Evolutionary conservation across 2,329 filamentous ascomycete species (phyloP).

Genomic region (Fusarium avenaceum): DNA sequence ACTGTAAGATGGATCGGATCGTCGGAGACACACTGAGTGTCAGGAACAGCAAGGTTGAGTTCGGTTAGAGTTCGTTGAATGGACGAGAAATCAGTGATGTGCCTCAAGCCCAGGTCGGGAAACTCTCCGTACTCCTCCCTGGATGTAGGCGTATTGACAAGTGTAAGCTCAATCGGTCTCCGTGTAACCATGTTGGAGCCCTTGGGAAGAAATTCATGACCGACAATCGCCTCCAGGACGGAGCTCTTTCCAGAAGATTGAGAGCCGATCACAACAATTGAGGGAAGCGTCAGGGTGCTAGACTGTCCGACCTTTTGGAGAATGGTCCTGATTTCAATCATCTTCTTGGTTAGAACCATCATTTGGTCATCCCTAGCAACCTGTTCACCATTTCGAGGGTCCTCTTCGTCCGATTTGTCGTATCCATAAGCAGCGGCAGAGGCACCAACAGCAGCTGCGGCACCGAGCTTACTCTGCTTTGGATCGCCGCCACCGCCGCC

Average conservation of each 20-base stretch:
- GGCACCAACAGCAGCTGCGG: conserved; percentile 76
- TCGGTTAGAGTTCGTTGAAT: conserved; percentile 96
- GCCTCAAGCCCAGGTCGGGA: conserved; percentile 88
- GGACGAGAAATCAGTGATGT: conserved; percentile 90
- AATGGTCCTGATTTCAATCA: conserved; percentile 98
- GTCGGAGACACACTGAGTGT: conserved; percentile 91
- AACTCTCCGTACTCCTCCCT: conserved; percentile 96
- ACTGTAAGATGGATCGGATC: conserved; percentile 97
- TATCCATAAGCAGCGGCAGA: conserved; percentile 85
- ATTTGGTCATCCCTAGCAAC: conserved; percentile 93
- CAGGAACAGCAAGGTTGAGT: conserved; percentile 91
- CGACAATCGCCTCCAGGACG: conserved; percentile 95
- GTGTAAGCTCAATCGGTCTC: conserved; percentile 92
- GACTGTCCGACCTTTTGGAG: conserved; percentile 94
- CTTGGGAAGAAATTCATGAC: conserved; percentile 97
- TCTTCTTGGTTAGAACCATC: conserved; percentile 99
- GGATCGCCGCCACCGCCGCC: conserved; percentile 65
- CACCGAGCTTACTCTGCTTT: conserved; percentile 71
- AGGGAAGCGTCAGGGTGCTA: conserved; percentile 87
- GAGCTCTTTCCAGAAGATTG: conserved; percentile 99
- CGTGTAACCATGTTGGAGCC: conserved; percentile 99
- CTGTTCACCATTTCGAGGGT: conserved; percentile 71
- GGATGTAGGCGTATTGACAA: conserved; percentile 93
- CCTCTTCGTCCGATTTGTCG: conserved; percentile 75
- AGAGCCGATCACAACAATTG: conserved; percentile 98